Percentiles rank a stretch among this genome's conserved stretches.
These are phyloP conservation scores for Cyamopsis tetragonoloba DNA, from an alignment of 306 rosid species.

Conservation along the genomic window DNA sequence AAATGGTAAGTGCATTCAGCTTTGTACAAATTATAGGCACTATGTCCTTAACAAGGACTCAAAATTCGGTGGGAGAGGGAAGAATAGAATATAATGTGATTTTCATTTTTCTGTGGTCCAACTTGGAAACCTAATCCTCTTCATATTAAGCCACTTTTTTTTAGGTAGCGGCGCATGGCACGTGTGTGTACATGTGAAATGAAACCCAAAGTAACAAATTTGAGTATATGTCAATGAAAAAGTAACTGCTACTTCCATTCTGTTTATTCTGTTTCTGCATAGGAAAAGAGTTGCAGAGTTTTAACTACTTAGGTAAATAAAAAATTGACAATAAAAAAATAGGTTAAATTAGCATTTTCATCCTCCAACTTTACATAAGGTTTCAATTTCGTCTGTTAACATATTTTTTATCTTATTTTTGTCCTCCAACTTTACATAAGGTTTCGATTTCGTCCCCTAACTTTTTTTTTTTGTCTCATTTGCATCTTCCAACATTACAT, in stretches of 20 bases:
- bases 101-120: conserved; percentile 41
- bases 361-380: too few species aligned
- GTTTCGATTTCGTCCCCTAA: too few species aligned
- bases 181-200: conserved; percentile 39
- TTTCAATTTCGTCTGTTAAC: too few species aligned
- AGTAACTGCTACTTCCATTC: neutral
- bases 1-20: conserved; percentile 33
- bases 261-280: neutral
- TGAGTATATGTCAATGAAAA: conserved; percentile 13
- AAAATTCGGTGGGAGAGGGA: conserved; percentile 29
- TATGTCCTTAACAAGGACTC: conserved; percentile 16
- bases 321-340: neutral
- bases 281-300: neutral
- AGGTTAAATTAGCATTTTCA: too few species aligned
- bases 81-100: conserved; percentile 45
- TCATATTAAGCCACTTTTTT: conserved; percentile 35
- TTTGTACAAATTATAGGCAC: conserved; percentile 34
- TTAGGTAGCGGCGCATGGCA: conserved; percentile 26
- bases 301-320: conserved; percentile 14
- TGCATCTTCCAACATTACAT: too few species aligned
- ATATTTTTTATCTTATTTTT: too few species aligned
- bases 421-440: too few species aligned
- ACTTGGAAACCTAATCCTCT: conserved; percentile 36
- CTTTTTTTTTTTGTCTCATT: too few species aligned
- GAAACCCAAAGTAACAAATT: conserved; percentile 26